Evolutionary conservation across 2,329 filamentous ascomycete genomes (phyloP).

Genomic region (Fusarium pseudocircinatum): DNA sequence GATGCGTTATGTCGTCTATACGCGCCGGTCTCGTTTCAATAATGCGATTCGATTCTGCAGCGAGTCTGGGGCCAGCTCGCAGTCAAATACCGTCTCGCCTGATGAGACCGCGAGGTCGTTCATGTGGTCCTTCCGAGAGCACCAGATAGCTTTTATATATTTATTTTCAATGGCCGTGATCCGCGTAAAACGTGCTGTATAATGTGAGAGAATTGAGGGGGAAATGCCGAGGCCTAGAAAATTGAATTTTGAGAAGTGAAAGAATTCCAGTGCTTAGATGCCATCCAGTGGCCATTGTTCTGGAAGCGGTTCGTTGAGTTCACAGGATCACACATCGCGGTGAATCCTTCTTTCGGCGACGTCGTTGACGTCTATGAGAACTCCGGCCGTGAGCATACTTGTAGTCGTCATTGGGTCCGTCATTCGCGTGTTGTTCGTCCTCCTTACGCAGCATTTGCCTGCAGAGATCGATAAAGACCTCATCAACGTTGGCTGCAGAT

Average conservation of each 20-base stretch:
- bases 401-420: slow-evolving; percentile 53
- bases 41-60: slow-evolving; percentile 1
- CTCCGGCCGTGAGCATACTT: slow-evolving; percentile 50
- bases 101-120: slow-evolving; percentile 35
- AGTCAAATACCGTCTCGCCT: slow-evolving; percentile 23
- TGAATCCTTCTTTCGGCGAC: slow-evolving; percentile 48
- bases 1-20: slow-evolving; percentile 23
- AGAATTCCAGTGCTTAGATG: slow-evolving; percentile 9
- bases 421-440: slow-evolving; percentile 53
- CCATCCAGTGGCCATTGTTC: slow-evolving; percentile 31
- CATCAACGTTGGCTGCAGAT: slow-evolving; percentile 79
- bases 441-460: slow-evolving; percentile 84
- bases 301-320: slow-evolving; percentile 20
- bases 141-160: slow-evolving; percentile 20
- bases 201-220: slow-evolving; percentile 5
- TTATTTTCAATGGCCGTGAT: slow-evolving; percentile 21
- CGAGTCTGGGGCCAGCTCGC: slow-evolving; percentile 1
- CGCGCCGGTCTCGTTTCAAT: slow-evolving; percentile 16
- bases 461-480: slow-evolving; percentile 87
- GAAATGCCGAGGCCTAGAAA: slow-evolving; percentile 8
- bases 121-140: slow-evolving; percentile 11
- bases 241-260: slow-evolving; percentile 13
- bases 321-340: slow-evolving; percentile 57
- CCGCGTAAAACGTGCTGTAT: slow-evolving; percentile 12
- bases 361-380: slow-evolving; percentile 44